Evolutionary conservation across 306 rosid species (phyloP).

Genomic region (Cicer chorassanicum): DNA sequence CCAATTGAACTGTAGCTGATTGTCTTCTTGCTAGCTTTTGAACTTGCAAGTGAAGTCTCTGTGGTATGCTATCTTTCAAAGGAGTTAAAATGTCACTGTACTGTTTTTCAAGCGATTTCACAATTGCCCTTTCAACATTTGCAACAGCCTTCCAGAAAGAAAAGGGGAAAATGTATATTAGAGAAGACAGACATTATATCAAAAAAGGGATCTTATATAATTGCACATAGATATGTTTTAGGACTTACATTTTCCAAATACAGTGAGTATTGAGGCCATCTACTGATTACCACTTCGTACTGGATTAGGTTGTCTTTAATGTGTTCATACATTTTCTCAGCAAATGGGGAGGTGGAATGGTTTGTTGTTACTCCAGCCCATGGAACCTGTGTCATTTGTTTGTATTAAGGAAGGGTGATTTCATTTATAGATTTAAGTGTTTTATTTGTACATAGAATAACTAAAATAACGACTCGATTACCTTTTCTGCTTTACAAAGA

Average conservation of each 20-base stretch:
- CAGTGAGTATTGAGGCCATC: constrained; percentile 98
- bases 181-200: neutral
- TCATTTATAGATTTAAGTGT: neutral
- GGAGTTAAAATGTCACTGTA: constrained; percentile 90
- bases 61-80: constrained; percentile 88
- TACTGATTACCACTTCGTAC: constrained; percentile 83
- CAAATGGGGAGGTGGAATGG: constrained; percentile 88
- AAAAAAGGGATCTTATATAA: constrained; percentile 11
- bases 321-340: constrained; percentile 93
- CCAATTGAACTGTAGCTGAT: constrained; percentile 63
- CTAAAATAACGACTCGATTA: constrained; percentile 40
- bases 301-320: constrained; percentile 70
- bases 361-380: constrained; percentile 95
- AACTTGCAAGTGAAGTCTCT: constrained; percentile 92
- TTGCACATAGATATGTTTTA: constrained; percentile 30
- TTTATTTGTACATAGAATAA: constrained; percentile 34
- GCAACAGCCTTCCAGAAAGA: constrained; percentile 70
- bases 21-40: constrained; percentile 99
- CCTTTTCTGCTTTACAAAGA: constrained; percentile 94
- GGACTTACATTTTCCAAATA: constrained; percentile 81
- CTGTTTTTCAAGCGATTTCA: constrained; percentile 91
- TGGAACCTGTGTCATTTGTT: constrained; percentile 72
- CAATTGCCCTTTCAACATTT: constrained; percentile 83
- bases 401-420: constrained; percentile 41
- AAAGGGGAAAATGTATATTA: neutral